phyloP scores from a whole-genome alignment of 2,329 filamentous ascomycete species.

The Colletotrichum melonis region DNA sequence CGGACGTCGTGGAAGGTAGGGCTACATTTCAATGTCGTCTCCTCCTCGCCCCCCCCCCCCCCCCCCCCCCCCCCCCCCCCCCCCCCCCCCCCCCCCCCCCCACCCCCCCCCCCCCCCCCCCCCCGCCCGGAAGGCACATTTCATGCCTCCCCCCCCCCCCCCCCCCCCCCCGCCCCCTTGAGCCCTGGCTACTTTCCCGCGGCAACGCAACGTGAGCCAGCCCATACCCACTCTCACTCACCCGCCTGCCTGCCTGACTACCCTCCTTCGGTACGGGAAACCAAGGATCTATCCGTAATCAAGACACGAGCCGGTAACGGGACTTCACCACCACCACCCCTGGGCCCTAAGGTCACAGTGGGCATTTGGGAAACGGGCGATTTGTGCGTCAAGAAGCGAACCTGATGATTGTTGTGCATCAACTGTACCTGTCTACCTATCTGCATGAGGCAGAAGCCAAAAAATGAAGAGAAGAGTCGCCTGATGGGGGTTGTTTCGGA shows the following conservation, averaged over 20 bases:
- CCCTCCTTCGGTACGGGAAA: neutral
- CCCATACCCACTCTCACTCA: neutral
- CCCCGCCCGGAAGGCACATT: no score
- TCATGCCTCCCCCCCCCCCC: no score
- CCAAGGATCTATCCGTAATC: neutral
- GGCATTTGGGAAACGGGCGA: conserved; percentile 7
- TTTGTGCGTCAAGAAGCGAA: conserved; percentile 6
- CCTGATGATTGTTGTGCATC: neutral
- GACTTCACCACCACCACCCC: neutral
- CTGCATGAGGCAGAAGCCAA: neutral
- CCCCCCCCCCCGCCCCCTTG: no score
- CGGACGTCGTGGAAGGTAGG: neutral
- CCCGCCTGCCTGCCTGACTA: neutral
- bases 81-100: no score
- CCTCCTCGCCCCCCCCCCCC: no score
- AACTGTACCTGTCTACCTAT: conserved; percentile 10
- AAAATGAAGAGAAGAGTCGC: neutral
- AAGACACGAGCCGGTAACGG: neutral
- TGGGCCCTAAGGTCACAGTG: conserved; percentile 6
- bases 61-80: no score
- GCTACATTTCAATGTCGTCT: neutral
- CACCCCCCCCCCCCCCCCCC: no score
- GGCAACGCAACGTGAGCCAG: neutral
- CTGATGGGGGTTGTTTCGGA: neutral
- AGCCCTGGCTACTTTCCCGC: neutral